Evolutionary conservation across 176 grass and related monocot genomes (phyloP).

Genomic region (Rhynchospora tenuis): DNA sequence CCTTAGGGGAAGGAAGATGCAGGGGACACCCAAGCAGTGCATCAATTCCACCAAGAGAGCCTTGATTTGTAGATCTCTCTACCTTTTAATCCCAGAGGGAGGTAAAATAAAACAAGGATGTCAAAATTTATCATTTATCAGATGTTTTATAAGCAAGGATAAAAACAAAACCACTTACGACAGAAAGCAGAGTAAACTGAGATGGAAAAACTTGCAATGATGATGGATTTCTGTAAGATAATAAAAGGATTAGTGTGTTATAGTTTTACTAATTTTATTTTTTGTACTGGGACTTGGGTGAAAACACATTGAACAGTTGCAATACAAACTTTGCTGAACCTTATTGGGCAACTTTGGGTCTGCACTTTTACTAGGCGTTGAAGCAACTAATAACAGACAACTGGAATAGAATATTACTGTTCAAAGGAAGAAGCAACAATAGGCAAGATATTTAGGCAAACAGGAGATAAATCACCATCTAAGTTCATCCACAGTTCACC

Average conservation of each 20-base stretch:
- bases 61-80: conserved; percentile 57
- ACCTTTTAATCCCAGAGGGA: conserved; percentile 45
- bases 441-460: conserved; percentile 86
- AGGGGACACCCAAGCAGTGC: conserved; percentile 87
- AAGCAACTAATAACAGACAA: conserved; percentile 21
- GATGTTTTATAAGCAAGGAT: neutral
- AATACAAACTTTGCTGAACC: neutral
- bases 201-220: conserved; percentile 63
- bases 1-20: conserved; percentile 80
- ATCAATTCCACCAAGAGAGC: conserved; percentile 88
- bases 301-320: neutral
- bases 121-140: conserved; percentile 31
- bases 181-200: conserved; percentile 64
- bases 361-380: conserved; percentile 7
- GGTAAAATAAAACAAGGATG: conserved; percentile 9
- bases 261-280: neutral
- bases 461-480: conserved; percentile 73
- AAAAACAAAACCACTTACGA: conserved; percentile 49
- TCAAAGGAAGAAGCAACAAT: conserved; percentile 41
- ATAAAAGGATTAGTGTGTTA: conserved; percentile 8
- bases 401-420: conserved; percentile 42
- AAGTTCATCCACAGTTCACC: conserved; percentile 98
- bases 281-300: neutral
- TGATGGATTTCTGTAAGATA: conserved; percentile 45
- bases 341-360: neutral